Conservation (phyloP, 2,329 filamentous ascomycete genomes). For the Stachybotrys elegans region DNA sequence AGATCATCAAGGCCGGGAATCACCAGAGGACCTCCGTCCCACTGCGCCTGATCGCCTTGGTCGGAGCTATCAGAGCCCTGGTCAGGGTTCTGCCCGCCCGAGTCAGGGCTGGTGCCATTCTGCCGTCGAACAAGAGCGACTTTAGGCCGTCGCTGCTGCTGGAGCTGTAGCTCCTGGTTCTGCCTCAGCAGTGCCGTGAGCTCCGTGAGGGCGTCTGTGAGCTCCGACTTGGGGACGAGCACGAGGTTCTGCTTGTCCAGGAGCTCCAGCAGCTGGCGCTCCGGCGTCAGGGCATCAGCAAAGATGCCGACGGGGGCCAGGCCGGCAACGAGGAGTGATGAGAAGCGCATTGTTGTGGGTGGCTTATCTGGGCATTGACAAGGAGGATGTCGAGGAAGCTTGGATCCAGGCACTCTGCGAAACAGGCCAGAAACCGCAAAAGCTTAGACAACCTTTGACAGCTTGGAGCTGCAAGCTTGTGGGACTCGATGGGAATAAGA, state of each 20-base stretch:
- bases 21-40: conserved; percentile 1
- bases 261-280: conserved; percentile 33
- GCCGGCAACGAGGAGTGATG: conserved; percentile 26
- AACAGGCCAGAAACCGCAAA: no score
- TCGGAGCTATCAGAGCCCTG: not conserved
- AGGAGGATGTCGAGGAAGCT: no score
- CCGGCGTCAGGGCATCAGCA: conserved; percentile 22
- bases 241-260: conserved; percentile 38
- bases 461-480: no score
- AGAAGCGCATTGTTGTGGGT: conserved; percentile 30
- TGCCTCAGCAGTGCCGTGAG: conserved; percentile 34
- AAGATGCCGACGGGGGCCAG: conserved; percentile 27
- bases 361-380: no score
- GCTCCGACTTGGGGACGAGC: conserved; percentile 38
- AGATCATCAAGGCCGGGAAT: conserved; percentile 16
- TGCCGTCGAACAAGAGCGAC: conserved; percentile 10
- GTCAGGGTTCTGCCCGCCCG: conserved; percentile 3
- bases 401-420: no score
- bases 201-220: conserved; percentile 38
- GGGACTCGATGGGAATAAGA: no score
- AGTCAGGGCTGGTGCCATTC: conserved; percentile 9
- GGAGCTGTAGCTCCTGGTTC: conserved; percentile 11
- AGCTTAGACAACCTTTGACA: no score
- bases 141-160: conserved; percentile 7
- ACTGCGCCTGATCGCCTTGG: conserved; percentile 3